phyloP scores from a whole-genome alignment of 192 early-diverging fungal species.

The Backusella macrospora region DNA sequence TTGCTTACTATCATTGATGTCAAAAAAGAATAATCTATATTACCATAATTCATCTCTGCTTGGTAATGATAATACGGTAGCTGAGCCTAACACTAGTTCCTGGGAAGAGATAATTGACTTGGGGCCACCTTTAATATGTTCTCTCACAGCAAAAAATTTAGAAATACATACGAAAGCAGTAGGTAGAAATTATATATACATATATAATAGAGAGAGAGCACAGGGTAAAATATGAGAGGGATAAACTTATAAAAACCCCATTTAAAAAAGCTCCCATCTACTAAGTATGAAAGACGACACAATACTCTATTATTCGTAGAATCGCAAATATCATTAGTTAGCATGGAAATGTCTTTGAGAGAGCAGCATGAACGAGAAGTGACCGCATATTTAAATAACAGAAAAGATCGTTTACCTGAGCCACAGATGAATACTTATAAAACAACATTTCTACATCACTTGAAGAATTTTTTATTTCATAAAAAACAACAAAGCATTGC shows the following conservation, averaged over 20 bases:
- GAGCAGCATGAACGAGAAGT: slow-evolving; percentile 4
- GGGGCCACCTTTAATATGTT: neutral
- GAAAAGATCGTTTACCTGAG: neutral
- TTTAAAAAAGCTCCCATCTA: neutral
- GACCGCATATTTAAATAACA: neutral
- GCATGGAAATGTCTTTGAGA: neutral
- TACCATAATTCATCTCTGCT: neutral
- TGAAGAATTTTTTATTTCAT: neutral
- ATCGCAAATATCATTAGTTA: slow-evolving; percentile 12
- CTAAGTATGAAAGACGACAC: neutral
- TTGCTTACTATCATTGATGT: neutral
- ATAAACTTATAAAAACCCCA: neutral
- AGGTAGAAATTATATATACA: neutral
- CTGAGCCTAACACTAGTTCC: neutral
- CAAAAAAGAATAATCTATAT: neutral
- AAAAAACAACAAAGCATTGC: neutral
- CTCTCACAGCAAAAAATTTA: neutral
- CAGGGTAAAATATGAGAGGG: neutral
- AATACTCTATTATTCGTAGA: neutral
- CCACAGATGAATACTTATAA: neutral
- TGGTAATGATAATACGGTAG: neutral
- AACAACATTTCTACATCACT: neutral
- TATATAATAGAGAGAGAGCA: neutral
- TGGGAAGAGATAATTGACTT: neutral
- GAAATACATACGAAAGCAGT: slow-evolving; percentile 6